phyloP scores from a whole-genome alignment of 108 stramenopile species.

The Cyclostephanos tholiformis region DNA sequence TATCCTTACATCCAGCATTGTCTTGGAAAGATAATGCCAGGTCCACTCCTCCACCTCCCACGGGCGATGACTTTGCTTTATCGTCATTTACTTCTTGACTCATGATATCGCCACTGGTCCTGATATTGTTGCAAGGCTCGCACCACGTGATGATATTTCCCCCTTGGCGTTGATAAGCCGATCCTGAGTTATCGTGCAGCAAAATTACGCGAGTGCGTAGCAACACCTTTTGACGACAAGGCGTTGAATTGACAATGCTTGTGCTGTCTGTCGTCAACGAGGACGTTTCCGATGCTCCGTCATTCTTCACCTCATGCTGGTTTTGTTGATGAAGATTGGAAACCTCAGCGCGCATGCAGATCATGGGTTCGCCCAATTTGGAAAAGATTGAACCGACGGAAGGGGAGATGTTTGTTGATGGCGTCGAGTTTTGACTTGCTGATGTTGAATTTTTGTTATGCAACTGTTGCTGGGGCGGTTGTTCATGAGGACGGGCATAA shows the following conservation, averaged over 20 bases:
- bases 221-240: constrained; percentile 51
- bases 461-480: constrained; percentile 15
- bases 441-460: not conserved
- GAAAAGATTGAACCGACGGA: constrained; percentile 48
- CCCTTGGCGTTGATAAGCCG: constrained; percentile 87
- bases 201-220: constrained; percentile 79
- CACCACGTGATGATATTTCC: constrained; percentile 94
- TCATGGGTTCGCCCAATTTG: constrained; percentile 78
- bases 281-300: not conserved
- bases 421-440: constrained; percentile 1
- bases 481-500: constrained; percentile 33
- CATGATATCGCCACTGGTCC: not conserved
- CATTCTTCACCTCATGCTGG: constrained; percentile 4
- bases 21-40: constrained; percentile 89
- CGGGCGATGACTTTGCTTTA: not conserved
- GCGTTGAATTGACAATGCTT: constrained; percentile 25
- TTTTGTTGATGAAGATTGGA: constrained; percentile 12
- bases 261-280: constrained; percentile 8
- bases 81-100: not conserved
- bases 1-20: constrained; percentile 86
- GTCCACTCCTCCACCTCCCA: constrained; percentile 68
- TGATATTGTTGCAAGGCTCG: constrained; percentile 63
- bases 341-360: constrained; percentile 84
- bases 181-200: constrained; percentile 34
- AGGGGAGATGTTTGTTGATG: constrained; percentile 6